Evolutionary conservation across 2,329 filamentous ascomycete species (phyloP).

Genomic region (Trichoderma polysporum): DNA sequence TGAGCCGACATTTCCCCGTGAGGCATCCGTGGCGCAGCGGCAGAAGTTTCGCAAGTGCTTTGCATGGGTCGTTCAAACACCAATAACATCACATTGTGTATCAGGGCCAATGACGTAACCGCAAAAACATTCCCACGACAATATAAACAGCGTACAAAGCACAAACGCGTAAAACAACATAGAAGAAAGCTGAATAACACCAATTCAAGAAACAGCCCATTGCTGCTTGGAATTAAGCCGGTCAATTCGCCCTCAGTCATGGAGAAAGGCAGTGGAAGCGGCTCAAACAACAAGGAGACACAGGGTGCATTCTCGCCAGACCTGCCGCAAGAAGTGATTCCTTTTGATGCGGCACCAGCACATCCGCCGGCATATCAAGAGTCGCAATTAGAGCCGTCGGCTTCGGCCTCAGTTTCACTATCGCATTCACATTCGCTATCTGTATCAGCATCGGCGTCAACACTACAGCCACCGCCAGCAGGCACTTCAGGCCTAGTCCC

Average conservation of each 20-base stretch:
- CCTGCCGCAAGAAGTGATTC: conserved; percentile 6
- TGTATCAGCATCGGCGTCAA: not conserved
- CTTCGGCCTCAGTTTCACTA: not conserved
- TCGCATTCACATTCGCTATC: conserved; percentile 1
- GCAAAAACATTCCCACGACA: not conserved
- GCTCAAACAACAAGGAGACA: not conserved
- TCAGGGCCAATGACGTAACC: not conserved
- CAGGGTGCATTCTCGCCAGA: not conserved
- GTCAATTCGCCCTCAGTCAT: not conserved
- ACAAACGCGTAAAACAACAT: not conserved
- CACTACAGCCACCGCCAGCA: not conserved
- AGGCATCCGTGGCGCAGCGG: conserved; percentile 7
- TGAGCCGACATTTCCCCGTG: not conserved
- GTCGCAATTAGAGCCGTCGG: not conserved
- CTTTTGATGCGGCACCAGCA: not conserved
- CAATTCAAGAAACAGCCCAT: not conserved
- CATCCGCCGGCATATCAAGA: not conserved
- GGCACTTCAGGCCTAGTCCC: conserved; percentile 23
- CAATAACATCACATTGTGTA: no score
- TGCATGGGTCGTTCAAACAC: not conserved
- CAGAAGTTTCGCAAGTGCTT: not conserved
- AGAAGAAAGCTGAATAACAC: not conserved
- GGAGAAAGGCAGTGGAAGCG: not conserved
- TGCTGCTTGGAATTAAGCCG: not conserved
- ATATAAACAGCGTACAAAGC: no score